Conservation (phyloP, 23 red algal species). For the Gracilaria gracilis region DNA sequence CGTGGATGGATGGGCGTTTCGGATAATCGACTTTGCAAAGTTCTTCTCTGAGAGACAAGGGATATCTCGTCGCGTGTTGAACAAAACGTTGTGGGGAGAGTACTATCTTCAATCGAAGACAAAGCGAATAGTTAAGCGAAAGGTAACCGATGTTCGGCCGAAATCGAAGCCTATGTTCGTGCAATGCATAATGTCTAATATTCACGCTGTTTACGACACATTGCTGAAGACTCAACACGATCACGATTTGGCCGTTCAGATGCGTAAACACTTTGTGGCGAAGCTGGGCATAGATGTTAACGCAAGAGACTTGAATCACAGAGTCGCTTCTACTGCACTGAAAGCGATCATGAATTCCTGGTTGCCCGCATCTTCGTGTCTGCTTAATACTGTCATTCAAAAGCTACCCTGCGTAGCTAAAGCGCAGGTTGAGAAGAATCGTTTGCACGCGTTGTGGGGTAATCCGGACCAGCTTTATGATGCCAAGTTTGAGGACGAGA, state of each 20-base stretch:
- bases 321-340: slow-evolving; percentile 78
- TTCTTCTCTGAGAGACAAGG: slow-evolving; percentile 82
- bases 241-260: slow-evolving; percentile 57
- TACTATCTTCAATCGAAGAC: slow-evolving; percentile 86
- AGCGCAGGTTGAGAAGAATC: slow-evolving; percentile 51
- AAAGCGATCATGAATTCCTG: slow-evolving; percentile 91
- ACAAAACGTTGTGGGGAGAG: slow-evolving; percentile 94
- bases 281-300: slow-evolving; percentile 77
- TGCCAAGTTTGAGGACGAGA: background rate
- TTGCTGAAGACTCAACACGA: slow-evolving; percentile 57
- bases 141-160: slow-evolving; percentile 34
- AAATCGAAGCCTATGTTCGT: slow-evolving; percentile 91
- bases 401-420: slow-evolving; percentile 77
- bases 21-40: slow-evolving; percentile 84
- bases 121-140: slow-evolving; percentile 77
- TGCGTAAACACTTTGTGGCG: slow-evolving; percentile 79
- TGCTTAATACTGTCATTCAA: slow-evolving; percentile 86
- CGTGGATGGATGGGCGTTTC: slow-evolving; percentile 98
- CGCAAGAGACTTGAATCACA: slow-evolving; percentile 87
- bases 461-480: background rate
- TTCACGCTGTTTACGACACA: slow-evolving; percentile 83
- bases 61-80: slow-evolving; percentile 71
- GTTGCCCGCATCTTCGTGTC: slow-evolving; percentile 81
- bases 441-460: slow-evolving; percentile 75
- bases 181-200: slow-evolving; percentile 89